Evolutionary conservation across 208 protist genomes (phyloP), one percentile per base, ranked within the genome.

Genomic region (Trypanosoma mega): DNA sequence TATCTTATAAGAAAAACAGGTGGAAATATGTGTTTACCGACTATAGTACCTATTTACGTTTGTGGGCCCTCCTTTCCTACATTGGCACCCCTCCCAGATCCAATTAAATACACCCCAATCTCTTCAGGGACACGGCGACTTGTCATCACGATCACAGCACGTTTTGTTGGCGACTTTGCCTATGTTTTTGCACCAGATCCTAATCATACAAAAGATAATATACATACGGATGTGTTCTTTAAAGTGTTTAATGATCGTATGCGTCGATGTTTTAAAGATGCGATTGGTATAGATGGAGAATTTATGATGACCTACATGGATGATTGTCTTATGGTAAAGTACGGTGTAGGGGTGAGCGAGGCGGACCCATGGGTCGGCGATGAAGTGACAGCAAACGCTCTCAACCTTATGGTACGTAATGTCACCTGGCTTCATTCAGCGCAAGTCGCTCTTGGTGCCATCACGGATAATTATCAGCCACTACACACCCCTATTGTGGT

Each of bases 321-420:
- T 26, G 24, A 53, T 0, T 43, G 23, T 45, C 30, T 70, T 43
- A 31, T 57, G 12, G 37, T 70, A 0, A 31, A 36, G 6, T 70
- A 70, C 30, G 31, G 45, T 27, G 54, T 70, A 8, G 64, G 64
- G 1, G 47, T 70, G 11, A 39, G 64, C n/a, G 64, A 70, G 36
- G 43, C 64, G 4, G 64, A 70, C 36, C 36, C 56, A 41, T 70
- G 64, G 64, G 64, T 70, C 4, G 64, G 64, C 3, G 64, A 70
- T 30, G 8, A 57, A 8, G 48, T 70, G 11, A 70, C 52, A 24
- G 64, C 53, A 27, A 70, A 70, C 31, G 64, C 64, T 26, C 37
- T 70, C 6, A 55, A 30, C 44, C 37, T 70, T 5, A 70, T 70
- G 64, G 27, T 70, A n/a, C 64, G 64, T 4, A 45, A 45, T 30